Conservation (phyloP, 2,329 filamentous ascomycete species). For the Xylariaceae sp. region DNA sequence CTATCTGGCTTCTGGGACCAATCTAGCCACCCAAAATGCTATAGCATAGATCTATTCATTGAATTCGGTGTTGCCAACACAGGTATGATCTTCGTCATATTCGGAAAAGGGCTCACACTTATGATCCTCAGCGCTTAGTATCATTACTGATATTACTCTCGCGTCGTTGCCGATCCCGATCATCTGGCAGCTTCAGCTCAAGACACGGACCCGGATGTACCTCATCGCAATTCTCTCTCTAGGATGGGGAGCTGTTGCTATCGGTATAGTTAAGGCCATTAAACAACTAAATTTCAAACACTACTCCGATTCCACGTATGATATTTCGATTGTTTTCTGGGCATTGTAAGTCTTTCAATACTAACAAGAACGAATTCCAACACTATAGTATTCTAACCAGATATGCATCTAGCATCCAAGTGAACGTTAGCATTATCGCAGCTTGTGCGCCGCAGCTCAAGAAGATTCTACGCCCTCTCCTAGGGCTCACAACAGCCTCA, state of each 20-base stretch:
- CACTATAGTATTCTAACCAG: no score
- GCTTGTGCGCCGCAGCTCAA: conserved; percentile 48
- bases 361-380: no score
- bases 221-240: conserved; percentile 49
- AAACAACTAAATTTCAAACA: conserved; percentile 44
- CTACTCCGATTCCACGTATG: conserved; percentile 44
- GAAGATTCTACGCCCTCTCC: conserved; percentile 18
- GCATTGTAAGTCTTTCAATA: conserved; percentile 42
- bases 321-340: conserved; percentile 40
- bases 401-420: conserved; percentile 43
- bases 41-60: conserved; percentile 26
- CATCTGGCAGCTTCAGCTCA: conserved; percentile 50
- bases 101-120: conserved; percentile 2
- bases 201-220: conserved; percentile 45
- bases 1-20: conserved; percentile 29
- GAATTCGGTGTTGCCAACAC: conserved; percentile 32
- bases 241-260: conserved; percentile 49
- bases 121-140: conserved; percentile 44
- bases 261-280: conserved; percentile 49
- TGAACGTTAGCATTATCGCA: conserved; percentile 48
- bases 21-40: conserved; percentile 18
- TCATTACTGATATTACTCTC: conserved; percentile 51
- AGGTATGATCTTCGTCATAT: conserved; percentile 4
- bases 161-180: conserved; percentile 50
- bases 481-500: conserved; percentile 11